Evolutionary conservation across 2,329 filamentous ascomycete species (phyloP).

Genomic region (Fusarium keratoplasticum): DNA sequence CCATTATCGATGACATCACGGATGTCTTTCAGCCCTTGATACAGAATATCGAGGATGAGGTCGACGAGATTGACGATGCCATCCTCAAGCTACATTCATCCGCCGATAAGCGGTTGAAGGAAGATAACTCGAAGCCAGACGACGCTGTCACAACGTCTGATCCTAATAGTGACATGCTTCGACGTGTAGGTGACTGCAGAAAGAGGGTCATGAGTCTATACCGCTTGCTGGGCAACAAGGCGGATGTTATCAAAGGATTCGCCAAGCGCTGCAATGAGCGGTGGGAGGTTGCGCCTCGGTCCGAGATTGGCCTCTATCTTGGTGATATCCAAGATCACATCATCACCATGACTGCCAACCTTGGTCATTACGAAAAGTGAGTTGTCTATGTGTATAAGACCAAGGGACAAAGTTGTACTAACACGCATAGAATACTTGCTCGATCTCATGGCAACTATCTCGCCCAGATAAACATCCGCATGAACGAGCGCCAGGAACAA

Average conservation of each 20-base stretch:
- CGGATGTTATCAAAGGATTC: slow-evolving; percentile 98
- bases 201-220: slow-evolving; percentile 99
- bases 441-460: slow-evolving; percentile 96
- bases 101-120: slow-evolving; percentile 55
- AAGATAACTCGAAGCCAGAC: slow-evolving; percentile 60
- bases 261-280: slow-evolving; percentile 98
- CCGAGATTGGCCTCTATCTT: slow-evolving; percentile 96
- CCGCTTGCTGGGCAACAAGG: slow-evolving; percentile 93
- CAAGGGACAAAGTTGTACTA: slow-evolving; percentile 1
- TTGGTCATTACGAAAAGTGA: slow-evolving; percentile 96
- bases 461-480: slow-evolving; percentile 98
- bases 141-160: slow-evolving; percentile 58
- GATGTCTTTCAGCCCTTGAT: slow-evolving; percentile 96
- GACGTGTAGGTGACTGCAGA: slow-evolving; percentile 90
- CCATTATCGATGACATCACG: slow-evolving; percentile 97
- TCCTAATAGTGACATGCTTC: slow-evolving; percentile 83
- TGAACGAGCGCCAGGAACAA: slow-evolving; percentile 97
- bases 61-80: slow-evolving; percentile 94
- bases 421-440: slow-evolving; percentile 76
- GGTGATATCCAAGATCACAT: slow-evolving; percentile 99
- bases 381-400: slow-evolving; percentile 45
- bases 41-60: slow-evolving; percentile 92
- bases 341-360: slow-evolving; percentile 96
- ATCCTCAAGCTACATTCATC: slow-evolving; percentile 85
- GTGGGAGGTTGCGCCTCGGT: slow-evolving; percentile 94